A percentile compares a stretch with the other conserved stretches of the same genome.
These are phyloP conservation scores for Euptelea pleiosperma DNA, from an alignment of 164 flowering plant genomes.

Conservation along the genomic window DNA sequence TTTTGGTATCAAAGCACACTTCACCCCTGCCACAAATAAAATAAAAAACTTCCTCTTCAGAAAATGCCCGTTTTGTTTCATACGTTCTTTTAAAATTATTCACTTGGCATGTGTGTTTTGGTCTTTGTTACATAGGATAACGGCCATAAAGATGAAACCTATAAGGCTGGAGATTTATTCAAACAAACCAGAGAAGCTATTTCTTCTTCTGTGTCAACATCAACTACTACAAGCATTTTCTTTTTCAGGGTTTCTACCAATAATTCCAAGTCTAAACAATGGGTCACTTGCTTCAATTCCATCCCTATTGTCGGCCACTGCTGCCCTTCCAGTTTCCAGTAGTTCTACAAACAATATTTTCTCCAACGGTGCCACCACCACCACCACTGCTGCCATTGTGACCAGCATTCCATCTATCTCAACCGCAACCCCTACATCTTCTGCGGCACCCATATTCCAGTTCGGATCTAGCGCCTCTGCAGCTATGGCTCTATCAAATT, in stretches of 20 bases:
- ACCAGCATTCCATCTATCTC: conserved; percentile 21
- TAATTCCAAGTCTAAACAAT: conserved; percentile 28
- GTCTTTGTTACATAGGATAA: no score
- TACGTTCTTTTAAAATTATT: no score
- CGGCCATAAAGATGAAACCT: conserved; percentile 13
- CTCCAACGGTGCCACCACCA: conserved; percentile 8
- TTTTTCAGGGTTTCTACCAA: conserved; percentile 31
- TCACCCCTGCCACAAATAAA: no score
- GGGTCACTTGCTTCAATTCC: conserved; percentile 36
- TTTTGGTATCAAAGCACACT: no score
- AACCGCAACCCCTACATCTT: conserved; percentile 26
- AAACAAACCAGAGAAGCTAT: conserved; percentile 24
- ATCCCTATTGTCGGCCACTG: conserved; percentile 16
- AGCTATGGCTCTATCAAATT: conserved; percentile 19
- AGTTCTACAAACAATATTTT: conserved; percentile 11
- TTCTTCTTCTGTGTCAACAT: conserved; percentile 20
- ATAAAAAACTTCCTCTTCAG: no score
- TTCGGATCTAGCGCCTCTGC: conserved; percentile 29
- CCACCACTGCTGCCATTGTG: conserved; percentile 11
- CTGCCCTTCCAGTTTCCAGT: conserved; percentile 14
- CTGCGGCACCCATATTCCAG: conserved; percentile 29
- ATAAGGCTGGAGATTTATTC: conserved; percentile 16
- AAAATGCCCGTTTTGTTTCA: no score
- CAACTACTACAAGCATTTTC: conserved; percentile 25
- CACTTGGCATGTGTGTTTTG: no score